Evolutionary conservation across 2,329 filamentous ascomycete species (phyloP).

Genomic region (Cladosporium sp.): DNA sequence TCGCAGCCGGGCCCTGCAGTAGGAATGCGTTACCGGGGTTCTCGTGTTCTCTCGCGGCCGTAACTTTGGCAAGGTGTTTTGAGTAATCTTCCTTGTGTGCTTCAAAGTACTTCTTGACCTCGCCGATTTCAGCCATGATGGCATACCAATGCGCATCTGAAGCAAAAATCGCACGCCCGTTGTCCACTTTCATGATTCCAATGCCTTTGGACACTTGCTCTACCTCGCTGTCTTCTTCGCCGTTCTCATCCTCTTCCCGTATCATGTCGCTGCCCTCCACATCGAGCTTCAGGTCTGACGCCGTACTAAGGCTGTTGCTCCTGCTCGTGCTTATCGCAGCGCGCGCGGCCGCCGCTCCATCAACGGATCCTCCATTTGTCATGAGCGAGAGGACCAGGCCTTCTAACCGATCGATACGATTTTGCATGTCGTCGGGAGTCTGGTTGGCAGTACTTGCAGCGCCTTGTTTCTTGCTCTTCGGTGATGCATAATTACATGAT

Average conservation of each 20-base stretch:
- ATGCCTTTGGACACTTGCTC: constrained; percentile 48
- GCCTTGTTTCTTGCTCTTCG: constrained; percentile 58
- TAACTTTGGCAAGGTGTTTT: constrained; percentile 71
- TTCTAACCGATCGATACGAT: constrained; percentile 92
- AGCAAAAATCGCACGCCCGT: constrained; percentile 45
- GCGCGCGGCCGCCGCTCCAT: constrained; percentile 52
- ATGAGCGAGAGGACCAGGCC: constrained; percentile 87
- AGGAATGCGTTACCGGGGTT: constrained; percentile 70
- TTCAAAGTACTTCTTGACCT: constrained; percentile 87
- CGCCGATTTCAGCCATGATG: constrained; percentile 64
- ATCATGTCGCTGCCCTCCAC: constrained; percentile 57
- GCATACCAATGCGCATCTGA: constrained; percentile 52
- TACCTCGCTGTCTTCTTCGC: constrained; percentile 58
- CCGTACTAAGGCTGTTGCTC: constrained; percentile 36
- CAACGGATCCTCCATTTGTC: constrained; percentile 72
- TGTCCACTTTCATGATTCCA: constrained; percentile 51
- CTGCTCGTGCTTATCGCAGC: constrained; percentile 48
- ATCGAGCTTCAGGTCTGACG: constrained; percentile 42
- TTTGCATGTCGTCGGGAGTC: constrained; percentile 93
- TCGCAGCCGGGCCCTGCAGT: constrained; percentile 66
- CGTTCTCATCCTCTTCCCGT: constrained; percentile 46
- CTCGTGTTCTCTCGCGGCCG: constrained; percentile 58
- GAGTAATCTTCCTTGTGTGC: constrained; percentile 86
- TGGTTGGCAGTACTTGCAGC: constrained; percentile 31
- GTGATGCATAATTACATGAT: constrained; percentile 77